phyloP scores from a whole-genome alignment of 2,329 filamentous ascomycete genomes.

The Sporothrix globosa region DNA sequence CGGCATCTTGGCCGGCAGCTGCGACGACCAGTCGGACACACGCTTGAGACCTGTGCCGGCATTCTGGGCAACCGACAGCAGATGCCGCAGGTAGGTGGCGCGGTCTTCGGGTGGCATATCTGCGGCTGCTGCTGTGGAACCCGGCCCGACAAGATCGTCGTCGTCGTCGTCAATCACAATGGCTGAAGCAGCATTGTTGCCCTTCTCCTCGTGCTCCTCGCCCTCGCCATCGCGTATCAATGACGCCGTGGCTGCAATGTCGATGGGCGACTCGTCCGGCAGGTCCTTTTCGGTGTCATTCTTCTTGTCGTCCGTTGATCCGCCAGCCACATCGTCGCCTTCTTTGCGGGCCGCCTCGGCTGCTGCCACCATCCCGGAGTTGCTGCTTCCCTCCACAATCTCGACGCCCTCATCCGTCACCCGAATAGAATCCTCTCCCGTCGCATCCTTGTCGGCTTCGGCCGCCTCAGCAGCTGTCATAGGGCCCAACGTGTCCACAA shows the following conservation, averaged over 20 bases:
- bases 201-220: background rate
- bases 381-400: slow-evolving; percentile 26
- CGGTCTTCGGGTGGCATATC: slow-evolving; percentile 39
- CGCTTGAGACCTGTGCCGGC: slow-evolving; percentile 50
- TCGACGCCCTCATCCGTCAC: slow-evolving; percentile 35
- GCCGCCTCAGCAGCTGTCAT: slow-evolving; percentile 36
- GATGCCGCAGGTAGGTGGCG: slow-evolving; percentile 53
- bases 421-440: slow-evolving; percentile 31
- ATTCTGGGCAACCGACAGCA: slow-evolving; percentile 55
- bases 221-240: slow-evolving; percentile 37
- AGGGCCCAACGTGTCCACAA: slow-evolving; percentile 47
- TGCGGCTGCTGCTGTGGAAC: slow-evolving; percentile 30
- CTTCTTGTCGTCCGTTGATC: background rate
- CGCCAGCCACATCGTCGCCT: background rate
- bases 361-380: background rate
- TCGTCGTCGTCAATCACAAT: slow-evolving; percentile 40
- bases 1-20: slow-evolving; percentile 51
- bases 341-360: slow-evolving; percentile 2
- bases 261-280: slow-evolving; percentile 54
- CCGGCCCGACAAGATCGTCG: slow-evolving; percentile 34
- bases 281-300: slow-evolving; percentile 39
- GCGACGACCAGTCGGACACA: slow-evolving; percentile 42
- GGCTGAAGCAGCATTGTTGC: slow-evolving; percentile 1
- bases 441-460: slow-evolving; percentile 35
- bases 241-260: slow-evolving; percentile 57